A percentile compares a stretch with the other conserved stretches of the same genome.
Conservation (phyloP, 2,329 filamentous ascomycete species). For the Epichloe festucae region DNA sequence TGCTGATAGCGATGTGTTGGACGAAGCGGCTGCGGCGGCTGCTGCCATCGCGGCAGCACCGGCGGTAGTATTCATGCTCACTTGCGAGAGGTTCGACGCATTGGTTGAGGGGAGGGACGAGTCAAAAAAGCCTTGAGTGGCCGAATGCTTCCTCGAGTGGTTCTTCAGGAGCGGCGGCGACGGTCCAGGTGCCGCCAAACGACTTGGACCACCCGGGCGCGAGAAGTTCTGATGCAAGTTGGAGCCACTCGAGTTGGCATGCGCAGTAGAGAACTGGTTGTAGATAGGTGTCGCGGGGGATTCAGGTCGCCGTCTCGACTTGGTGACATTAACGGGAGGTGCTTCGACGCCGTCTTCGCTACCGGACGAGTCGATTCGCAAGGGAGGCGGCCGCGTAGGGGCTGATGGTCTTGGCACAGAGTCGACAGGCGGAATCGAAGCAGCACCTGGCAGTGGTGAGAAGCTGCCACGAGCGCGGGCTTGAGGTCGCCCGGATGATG, state of each 20-base stretch:
- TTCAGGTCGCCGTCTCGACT: slow-evolving; percentile 27
- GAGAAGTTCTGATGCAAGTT: slow-evolving; percentile 44
- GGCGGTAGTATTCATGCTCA: slow-evolving; percentile 28
- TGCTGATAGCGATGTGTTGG: slow-evolving; percentile 32
- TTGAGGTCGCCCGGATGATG: slow-evolving; percentile 21
- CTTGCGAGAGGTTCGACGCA: slow-evolving; percentile 39
- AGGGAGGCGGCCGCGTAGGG: slow-evolving; percentile 21
- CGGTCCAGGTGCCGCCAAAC: slow-evolving; percentile 17
- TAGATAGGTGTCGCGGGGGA: slow-evolving; percentile 33
- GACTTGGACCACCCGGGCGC: slow-evolving; percentile 29
- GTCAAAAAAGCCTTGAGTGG: slow-evolving; percentile 66
- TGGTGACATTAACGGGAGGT: slow-evolving; percentile 30
- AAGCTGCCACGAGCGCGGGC: slow-evolving; percentile 42
- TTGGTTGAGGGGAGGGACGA: slow-evolving; percentile 53
- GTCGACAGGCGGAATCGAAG: slow-evolving; percentile 16
- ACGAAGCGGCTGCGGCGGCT: slow-evolving; percentile 15
- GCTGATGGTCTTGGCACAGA: slow-evolving; percentile 13
- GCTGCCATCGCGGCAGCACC: slow-evolving; percentile 25
- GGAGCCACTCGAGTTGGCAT: slow-evolving; percentile 33
- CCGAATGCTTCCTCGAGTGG: slow-evolving; percentile 54
- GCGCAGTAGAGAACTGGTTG: slow-evolving; percentile 30
- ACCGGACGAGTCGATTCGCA: slow-evolving; percentile 19
- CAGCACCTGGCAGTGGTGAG: slow-evolving; percentile 32
- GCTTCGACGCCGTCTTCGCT: slow-evolving; percentile 14
- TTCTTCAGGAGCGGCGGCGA: slow-evolving; percentile 21